Conservation (phyloP, 2,329 filamentous ascomycete species). For the Chaetomium olivaceum region DNA sequence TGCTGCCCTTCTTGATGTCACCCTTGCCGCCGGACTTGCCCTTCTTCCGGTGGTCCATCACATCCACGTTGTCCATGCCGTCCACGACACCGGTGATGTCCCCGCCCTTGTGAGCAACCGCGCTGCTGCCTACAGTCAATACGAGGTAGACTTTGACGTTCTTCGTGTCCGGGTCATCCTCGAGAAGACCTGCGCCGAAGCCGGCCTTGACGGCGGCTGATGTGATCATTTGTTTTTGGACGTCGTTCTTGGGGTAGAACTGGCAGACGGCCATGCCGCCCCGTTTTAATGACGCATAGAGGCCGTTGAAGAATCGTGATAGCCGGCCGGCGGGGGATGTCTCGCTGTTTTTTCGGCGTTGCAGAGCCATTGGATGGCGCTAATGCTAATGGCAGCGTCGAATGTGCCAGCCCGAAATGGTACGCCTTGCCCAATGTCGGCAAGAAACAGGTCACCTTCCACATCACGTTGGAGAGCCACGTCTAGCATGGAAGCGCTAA, state of each 20-base stretch:
- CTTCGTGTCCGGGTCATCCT: slow-evolving; percentile 96
- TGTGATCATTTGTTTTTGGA: slow-evolving; percentile 89
- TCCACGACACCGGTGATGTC: slow-evolving; percentile 90
- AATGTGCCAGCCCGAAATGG: slow-evolving; percentile 91
- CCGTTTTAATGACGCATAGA: slow-evolving; percentile 80
- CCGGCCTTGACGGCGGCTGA: slow-evolving; percentile 88
- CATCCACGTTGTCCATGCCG: slow-evolving; percentile 85
- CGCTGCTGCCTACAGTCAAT: slow-evolving; percentile 74
- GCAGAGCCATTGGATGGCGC: slow-evolving; percentile 97
- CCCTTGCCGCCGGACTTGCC: slow-evolving; percentile 50
- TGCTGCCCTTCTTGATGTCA: slow-evolving; percentile 75
- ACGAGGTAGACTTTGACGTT: slow-evolving; percentile 96
- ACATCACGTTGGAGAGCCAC: slow-evolving; percentile 88
- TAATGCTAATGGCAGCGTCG: slow-evolving; percentile 93
- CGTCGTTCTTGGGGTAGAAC: slow-evolving; percentile 96
- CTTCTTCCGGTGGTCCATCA: slow-evolving; percentile 67
- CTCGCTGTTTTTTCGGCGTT: slow-evolving; percentile 88
- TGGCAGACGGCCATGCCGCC: slow-evolving; percentile 92
- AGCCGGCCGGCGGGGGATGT: slow-evolving; percentile 78
- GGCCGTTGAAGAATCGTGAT: slow-evolving; percentile 83
- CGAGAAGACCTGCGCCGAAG: slow-evolving; percentile 90
- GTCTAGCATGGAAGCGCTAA: slow-evolving; percentile 94
- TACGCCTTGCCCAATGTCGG: slow-evolving; percentile 92
- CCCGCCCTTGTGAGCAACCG: slow-evolving; percentile 54
- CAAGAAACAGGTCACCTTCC: slow-evolving; percentile 89